Evolutionary conservation across 257 asterid species (phyloP).

Genomic region (Solanum stenotomum): DNA sequence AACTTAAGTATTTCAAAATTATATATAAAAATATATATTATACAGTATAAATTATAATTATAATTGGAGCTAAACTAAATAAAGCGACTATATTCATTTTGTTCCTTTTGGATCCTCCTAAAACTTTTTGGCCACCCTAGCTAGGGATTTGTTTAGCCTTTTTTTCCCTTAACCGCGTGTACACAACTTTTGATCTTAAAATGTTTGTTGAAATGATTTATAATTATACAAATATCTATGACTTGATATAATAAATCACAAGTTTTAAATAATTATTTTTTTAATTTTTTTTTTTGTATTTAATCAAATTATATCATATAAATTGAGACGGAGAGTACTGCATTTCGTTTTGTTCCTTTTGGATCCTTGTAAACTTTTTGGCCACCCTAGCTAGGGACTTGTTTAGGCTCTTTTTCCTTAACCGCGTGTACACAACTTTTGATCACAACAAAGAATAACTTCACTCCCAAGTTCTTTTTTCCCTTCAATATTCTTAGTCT

Average conservation of each 20-base stretch:
- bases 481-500: not conserved
- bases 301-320: no score
- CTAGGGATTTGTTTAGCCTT: not conserved
- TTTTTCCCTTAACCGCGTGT: constrained; percentile 10
- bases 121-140: not conserved
- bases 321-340: not conserved
- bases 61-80: not conserved
- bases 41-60: no score
- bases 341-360: not conserved
- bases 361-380: not conserved
- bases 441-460: constrained; percentile 29
- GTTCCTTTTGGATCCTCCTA: not conserved
- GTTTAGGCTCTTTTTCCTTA: not conserved
- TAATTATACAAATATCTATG: no score
- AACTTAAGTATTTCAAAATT: no score
- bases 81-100: not conserved
- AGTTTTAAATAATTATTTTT: no score
- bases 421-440: not conserved
- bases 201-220: no score
- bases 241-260: no score
- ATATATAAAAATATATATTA: no score
- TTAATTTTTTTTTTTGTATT: no score
- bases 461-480: constrained; percentile 19
- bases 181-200: not conserved
- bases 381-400: constrained; percentile 2